phyloP scores from a whole-genome alignment of 2,329 filamentous ascomycete genomes.

The Aspergillus sergii region DNA sequence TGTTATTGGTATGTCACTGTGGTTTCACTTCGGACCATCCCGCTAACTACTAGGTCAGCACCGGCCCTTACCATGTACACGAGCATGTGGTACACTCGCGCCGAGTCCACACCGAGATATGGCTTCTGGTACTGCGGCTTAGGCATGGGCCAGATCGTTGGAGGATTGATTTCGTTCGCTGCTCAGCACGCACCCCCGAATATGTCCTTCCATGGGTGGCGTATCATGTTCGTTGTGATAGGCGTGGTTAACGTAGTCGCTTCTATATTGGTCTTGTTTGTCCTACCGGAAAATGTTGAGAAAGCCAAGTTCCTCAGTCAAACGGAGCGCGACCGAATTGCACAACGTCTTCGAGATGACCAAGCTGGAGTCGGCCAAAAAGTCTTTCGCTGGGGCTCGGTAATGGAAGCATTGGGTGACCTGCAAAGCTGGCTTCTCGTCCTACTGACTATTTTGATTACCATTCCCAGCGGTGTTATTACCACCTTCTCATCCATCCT shows the following conservation, averaged over 20 bases:
- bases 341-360: slow-evolving; percentile 21
- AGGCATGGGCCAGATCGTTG: slow-evolving; percentile 32
- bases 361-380: slow-evolving; percentile 24
- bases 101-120: slow-evolving; percentile 30
- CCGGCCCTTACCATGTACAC: slow-evolving; percentile 32
- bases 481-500: slow-evolving; percentile 50
- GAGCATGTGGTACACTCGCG: slow-evolving; percentile 31
- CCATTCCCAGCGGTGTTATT: slow-evolving; percentile 49
- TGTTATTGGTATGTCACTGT: slow-evolving; percentile 24
- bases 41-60: slow-evolving; percentile 9
- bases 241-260: slow-evolving; percentile 28
- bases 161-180: slow-evolving; percentile 32
- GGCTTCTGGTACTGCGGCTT: slow-evolving; percentile 34
- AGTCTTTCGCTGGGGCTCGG: slow-evolving; percentile 25
- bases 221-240: slow-evolving; percentile 34
- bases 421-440: slow-evolving; percentile 26
- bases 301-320: slow-evolving; percentile 27
- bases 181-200: slow-evolving; percentile 28
- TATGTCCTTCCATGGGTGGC: slow-evolving; percentile 27
- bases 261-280: slow-evolving; percentile 22
- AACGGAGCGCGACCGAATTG: slow-evolving; percentile 20
- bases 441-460: slow-evolving; percentile 36
- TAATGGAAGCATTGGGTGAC: slow-evolving; percentile 24
- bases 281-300: slow-evolving; percentile 24
- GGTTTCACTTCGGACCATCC: background rate